Percentiles rank a stretch among this genome's conserved stretches.
Evolutionary conservation across 129 eudicot species (phyloP).

Genomic region (Tagetes patula): DNA sequence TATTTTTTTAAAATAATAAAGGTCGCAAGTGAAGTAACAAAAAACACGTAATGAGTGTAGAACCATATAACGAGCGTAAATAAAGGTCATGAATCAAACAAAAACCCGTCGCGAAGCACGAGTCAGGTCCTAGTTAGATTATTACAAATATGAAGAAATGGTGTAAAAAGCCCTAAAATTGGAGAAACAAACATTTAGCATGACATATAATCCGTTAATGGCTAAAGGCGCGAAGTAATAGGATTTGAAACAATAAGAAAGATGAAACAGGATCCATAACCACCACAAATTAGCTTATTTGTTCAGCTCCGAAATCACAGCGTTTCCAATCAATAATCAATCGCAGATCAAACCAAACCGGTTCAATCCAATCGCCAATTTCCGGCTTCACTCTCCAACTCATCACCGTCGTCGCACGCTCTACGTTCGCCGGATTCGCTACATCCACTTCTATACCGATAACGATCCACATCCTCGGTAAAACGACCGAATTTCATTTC

Average conservation of each 20-base stretch:
- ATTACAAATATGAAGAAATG: too few species aligned
- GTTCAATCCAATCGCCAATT: constrained; percentile 21
- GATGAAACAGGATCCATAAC: constrained; percentile 35
- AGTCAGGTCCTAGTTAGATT: too few species aligned
- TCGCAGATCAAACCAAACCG: constrained; percentile 27
- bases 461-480: background rate
- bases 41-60: too few species aligned
- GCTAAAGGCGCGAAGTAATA: constrained; percentile 15
- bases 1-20: too few species aligned
- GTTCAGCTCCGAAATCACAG: constrained; percentile 44
- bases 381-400: constrained; percentile 24
- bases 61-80: too few species aligned
- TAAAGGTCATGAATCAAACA: too few species aligned
- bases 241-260: background rate
- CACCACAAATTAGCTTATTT: constrained; percentile 22
- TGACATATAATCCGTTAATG: too few species aligned
- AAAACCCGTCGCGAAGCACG: too few species aligned
- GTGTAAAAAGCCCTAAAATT: too few species aligned
- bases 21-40: too few species aligned
- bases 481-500: background rate
- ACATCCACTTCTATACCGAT: too few species aligned
- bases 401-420: constrained; percentile 22
- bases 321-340: constrained; percentile 23
- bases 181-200: too few species aligned
- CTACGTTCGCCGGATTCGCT: constrained; percentile 17